Base-by-base conservation (phyloP, 805 yeast genomes). In the Starmera dryadoides region DNA sequence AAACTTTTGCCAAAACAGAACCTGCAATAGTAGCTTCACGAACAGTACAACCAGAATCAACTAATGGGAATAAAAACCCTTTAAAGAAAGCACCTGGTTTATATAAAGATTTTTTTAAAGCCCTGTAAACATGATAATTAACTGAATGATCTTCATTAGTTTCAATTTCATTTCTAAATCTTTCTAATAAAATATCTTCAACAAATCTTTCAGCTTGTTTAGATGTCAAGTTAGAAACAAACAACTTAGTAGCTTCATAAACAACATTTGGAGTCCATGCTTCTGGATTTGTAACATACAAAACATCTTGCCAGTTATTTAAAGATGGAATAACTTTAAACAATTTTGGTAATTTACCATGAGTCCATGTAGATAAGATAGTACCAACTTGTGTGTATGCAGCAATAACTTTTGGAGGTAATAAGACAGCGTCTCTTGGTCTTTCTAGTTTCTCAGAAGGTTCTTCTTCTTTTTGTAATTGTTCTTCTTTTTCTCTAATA, bases 31-130 rank as follows among this genome's bases (percentile, higher is more conserved):
- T 79, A 4, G 98, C 98, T 61, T 93, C 99, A 55, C 95, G 77
- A 8, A 86, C 81, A 4, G 95, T 73, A 62, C 98, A 89, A 38
- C 85, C 85, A n/a, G 77, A 73, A 53, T 87, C 94, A 15, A 88
- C 85, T 42, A 93, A 68, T 19, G 97, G 98, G 58, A 93, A 86
- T 43, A 93, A 67, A 55, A 93, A 88, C 1, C 98, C 99, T 62
- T 88, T 91, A 74, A 91, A 93, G 56, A 91, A 93, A 10, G 98
- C 98, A 40, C 93, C 88, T 23, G 99, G 98, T 61, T 93, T 93
- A 69, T 93, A 93, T 39, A 94, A 71, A 0, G 97, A 77, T 65
- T 93, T 93, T 62, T 89, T 91, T 50, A 93, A 65, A 0, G 98
- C 80, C 54, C 96, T 77, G 62, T 93, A 93, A 32, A 93, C 69